Conservation (phyloP, 768 basidiomycete species). For the Xerocomellus amylosporus region DNA sequence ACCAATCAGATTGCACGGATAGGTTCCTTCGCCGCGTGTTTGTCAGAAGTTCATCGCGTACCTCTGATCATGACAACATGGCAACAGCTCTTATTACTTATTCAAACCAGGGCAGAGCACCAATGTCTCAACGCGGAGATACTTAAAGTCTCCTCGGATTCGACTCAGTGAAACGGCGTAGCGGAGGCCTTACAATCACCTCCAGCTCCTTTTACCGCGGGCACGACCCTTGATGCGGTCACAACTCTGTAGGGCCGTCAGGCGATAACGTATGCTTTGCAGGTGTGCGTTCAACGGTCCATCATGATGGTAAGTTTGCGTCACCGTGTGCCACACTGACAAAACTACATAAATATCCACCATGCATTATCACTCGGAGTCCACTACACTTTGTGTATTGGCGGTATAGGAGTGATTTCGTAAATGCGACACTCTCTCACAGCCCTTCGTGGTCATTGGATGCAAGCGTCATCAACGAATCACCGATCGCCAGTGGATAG, state of each 20-base stretch:
- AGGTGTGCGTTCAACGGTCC: neutral
- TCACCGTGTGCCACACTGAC: neutral
- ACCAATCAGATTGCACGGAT: conserved; percentile 9
- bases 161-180: neutral
- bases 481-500: neutral
- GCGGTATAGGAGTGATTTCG: neutral
- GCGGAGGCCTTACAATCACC: no score
- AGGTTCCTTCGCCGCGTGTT: neutral
- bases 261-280: neutral
- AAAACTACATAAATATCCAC: neutral
- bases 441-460: neutral
- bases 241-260: neutral
- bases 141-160: neutral
- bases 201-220: neutral
- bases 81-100: no score
- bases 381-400: neutral
- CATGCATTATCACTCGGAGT: neutral
- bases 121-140: neutral
- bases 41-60: neutral
- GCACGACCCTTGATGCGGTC: neutral
- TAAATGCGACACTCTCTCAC: neutral
- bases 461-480: neutral
- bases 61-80: neutral
- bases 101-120: no score
- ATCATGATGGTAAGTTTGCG: neutral